phyloP scores from a whole-genome alignment of 2,329 filamentous ascomycete genomes.

The Escovopsis sp. region DNA sequence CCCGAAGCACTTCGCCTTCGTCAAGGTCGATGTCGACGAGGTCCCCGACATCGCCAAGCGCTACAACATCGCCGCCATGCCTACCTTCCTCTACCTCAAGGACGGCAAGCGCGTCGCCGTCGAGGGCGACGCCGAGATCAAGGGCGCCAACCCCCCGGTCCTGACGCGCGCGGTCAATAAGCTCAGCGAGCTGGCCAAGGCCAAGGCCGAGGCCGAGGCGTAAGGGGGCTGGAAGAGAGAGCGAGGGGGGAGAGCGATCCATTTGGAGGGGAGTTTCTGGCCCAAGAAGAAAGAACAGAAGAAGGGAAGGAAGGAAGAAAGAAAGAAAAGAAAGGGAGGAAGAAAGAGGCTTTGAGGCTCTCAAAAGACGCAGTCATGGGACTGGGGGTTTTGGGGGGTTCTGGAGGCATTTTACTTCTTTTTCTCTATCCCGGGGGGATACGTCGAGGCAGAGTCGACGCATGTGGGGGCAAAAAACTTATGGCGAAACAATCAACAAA shows the following conservation, averaged over 20 bases:
- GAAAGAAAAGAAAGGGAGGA: not conserved
- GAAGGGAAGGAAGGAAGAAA: no score
- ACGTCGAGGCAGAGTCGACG: not conserved
- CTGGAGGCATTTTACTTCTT: no score
- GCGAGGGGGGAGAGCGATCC: no score
- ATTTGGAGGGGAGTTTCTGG: no score
- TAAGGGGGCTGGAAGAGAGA: not conserved
- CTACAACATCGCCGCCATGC: conserved; percentile 78
- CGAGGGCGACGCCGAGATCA: conserved; percentile 16
- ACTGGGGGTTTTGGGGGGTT: no score
- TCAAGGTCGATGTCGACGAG: conserved; percentile 85
- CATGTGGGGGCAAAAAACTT: not conserved
- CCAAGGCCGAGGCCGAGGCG: conserved; percentile 11
- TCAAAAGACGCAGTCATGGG: not conserved
- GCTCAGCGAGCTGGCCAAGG: conserved; percentile 19
- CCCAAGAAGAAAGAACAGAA: no score
- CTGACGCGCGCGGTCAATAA: conserved; percentile 22
- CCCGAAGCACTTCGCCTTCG: conserved; percentile 50
- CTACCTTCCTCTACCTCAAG: conserved; percentile 83
- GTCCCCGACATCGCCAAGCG: conserved; percentile 58
- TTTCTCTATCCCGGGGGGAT: no score
- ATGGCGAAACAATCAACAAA: not conserved
- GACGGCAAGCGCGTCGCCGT: conserved; percentile 33
- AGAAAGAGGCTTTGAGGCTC: no score
- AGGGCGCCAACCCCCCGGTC: conserved; percentile 17